Evolutionary conservation across 1,139 yeast genomes (phyloP), one percentile per base, ranked within the genome.

Genomic region (Blastobotrys serpentis): DNA sequence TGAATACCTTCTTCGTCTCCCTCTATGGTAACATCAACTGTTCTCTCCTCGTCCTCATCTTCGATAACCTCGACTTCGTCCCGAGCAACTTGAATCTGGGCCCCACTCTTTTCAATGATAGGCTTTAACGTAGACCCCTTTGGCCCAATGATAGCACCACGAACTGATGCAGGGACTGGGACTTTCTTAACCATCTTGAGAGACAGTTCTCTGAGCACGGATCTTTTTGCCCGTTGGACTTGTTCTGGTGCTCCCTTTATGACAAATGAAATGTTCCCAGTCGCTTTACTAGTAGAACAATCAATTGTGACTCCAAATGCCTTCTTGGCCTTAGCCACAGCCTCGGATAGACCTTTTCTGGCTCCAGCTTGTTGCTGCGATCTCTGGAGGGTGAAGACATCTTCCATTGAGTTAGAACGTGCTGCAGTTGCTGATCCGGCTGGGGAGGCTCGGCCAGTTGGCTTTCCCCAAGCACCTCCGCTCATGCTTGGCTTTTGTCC

Each of bases 81-180:
- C 30, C 51, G 33, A 19, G 82, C 83, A 61, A 92, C 81, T 61
- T 89, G 89, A 63, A 92, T 79, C 60, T 76, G 84, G 49, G 87
- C 88, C 48, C 81, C 86, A 54, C 86, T 77, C 43, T 79, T 74
- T 49, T 77, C 84, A 49, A 86, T 76, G 58, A 94, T 86, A 51
- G 92, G 89, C 63, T 82, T 86, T 67, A 94, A 79, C 55, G 76
- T 85, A 57, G 78, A 78, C 62, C 98, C 99, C 66, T 84, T 86
- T 42, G 92, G 78, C 51, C 99, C 99, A 69, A 94, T 89, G 55
- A 94, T 79, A 51, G 80, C 78, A 2, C 95, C 78, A 67, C 96
- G 81, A 48, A 88, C 77, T 58, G 79, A 79, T 22, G 92, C 78
- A 36, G 98, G 98, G 50, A 92, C 80, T 42, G 74, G 68, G 63